phyloP scores from a whole-genome alignment of 305 asterid species.

The Fraxinus angustifolia region DNA sequence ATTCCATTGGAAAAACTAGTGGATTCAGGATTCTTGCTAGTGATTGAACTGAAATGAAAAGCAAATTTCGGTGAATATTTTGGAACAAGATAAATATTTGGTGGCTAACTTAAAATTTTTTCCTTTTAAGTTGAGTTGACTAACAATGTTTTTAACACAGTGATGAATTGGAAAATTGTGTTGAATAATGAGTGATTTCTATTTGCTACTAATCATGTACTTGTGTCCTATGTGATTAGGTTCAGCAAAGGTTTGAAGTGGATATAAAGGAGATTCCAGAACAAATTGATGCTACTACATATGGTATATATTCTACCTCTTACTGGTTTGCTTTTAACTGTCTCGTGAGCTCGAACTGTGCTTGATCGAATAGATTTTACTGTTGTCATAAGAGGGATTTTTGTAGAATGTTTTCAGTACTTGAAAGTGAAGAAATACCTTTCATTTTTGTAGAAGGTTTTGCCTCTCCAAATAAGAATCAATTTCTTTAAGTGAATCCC shows the following conservation, averaged over 20 bases:
- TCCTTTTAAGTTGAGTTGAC: background rate
- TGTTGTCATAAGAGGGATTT: background rate
- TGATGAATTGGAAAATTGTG: background rate
- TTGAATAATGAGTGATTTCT: background rate
- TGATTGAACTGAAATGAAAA: background rate
- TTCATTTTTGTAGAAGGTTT: background rate
- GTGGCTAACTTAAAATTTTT: background rate
- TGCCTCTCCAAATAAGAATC: background rate
- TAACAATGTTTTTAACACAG: background rate
- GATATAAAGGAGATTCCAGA: background rate
- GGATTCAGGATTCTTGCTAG: background rate
- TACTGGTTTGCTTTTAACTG: background rate
- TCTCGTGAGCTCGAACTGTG: background rate
- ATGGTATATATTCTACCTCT: background rate
- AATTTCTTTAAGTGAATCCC: background rate
- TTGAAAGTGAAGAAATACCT: background rate
- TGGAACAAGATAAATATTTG: background rate
- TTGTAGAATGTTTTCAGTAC: background rate
- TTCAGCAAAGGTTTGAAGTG: background rate
- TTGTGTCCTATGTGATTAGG: background rate
- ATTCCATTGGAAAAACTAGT: background rate
- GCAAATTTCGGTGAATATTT: background rate
- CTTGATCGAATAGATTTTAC: background rate
- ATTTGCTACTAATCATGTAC: background rate
- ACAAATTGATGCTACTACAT: background rate